Evolutionary conservation across 2,329 filamentous ascomycete species (phyloP), one percentile per base, ranked within the genome.

Genomic region (Chaetomium globosum): DNA sequence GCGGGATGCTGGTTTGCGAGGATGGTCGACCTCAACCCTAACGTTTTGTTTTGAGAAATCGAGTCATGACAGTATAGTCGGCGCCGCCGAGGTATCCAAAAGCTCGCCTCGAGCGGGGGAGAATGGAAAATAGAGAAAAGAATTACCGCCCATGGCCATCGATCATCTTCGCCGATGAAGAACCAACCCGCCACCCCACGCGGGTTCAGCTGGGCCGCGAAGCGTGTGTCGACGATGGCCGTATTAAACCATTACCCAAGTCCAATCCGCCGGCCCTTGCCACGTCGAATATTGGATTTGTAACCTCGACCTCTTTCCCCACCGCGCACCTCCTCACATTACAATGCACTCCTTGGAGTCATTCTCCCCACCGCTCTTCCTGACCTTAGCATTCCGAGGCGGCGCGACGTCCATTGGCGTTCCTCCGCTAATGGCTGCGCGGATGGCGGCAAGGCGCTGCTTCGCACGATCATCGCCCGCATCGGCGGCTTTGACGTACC

Each of bases 401-500:
- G 83, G 77, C 13, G 77, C 83, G 16, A 85, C 83, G 9, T 85
- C 84, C 82, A 85, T 86, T 0, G 84, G 82, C 1, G 77, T 82
- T 6, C 83, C 83, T 28, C 83, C 84, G 69, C 82, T 85, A 33
- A 93, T 90, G 12, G 95, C 94, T 9, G 91, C 90, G 67, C 90
- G 87, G 67, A 99, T 99, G 49, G 93, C 91, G 23, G 90, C 87
- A 61, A 99, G 83, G 30, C 95, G 87, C 73, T 95, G 90, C 76
- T 90, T 94, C 59, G 95, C 95, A 65, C 93, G 87, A 72, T 95
- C 91, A 73, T 98, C 93, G 55, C 94, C 95, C 58, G 92, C 87
- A 71, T 97, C 94, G 19, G 95, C 94, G 5, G 95, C 95, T 77
- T 91, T 92, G 71, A 99, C 94, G 75, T 99, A 99, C 94, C 93